Conservation (phyloP, 2,329 filamentous ascomycete species). For the Penicillium sp. region DNA sequence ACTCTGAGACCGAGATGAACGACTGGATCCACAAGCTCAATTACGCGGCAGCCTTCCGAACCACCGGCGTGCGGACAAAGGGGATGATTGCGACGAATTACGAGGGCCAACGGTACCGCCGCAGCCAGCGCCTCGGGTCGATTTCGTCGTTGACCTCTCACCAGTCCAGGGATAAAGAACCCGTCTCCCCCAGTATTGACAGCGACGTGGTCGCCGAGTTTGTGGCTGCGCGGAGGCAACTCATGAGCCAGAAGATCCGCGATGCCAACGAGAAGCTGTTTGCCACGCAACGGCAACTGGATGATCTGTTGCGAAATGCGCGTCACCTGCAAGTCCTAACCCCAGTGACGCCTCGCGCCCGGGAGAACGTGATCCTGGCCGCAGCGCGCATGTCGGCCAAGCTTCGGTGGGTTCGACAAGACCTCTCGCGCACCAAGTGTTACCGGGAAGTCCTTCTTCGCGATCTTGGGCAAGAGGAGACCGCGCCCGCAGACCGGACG, state of each 20-base stretch:
- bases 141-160: slow-evolving; percentile 52
- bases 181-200: slow-evolving; percentile 65
- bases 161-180: slow-evolving; percentile 62
- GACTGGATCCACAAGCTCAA: slow-evolving; percentile 96
- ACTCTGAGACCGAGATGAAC: slow-evolving; percentile 85
- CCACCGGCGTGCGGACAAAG: slow-evolving; percentile 82
- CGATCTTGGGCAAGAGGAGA: slow-evolving; percentile 73
- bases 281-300: slow-evolving; percentile 67
- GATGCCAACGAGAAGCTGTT: slow-evolving; percentile 77
- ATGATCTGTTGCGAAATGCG: slow-evolving; percentile 78
- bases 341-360: slow-evolving; percentile 82
- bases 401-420: slow-evolving; percentile 87
- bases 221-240: slow-evolving; percentile 69
- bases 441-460: slow-evolving; percentile 81
- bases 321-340: slow-evolving; percentile 83
- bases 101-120: slow-evolving; percentile 61
- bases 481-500: slow-evolving; percentile 10
- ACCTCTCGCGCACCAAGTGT: slow-evolving; percentile 87
- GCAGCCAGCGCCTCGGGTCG: slow-evolving; percentile 60
- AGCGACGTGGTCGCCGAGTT: slow-evolving; percentile 83
- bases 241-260: slow-evolving; percentile 76
- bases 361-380: slow-evolving; percentile 78
- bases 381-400: slow-evolving; percentile 80
- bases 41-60: slow-evolving; percentile 90
- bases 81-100: slow-evolving; percentile 80